These are phyloP conservation scores for Elasticomyces elasticus DNA, from an alignment of 495 filamentous ascomycete genomes.

Conservation along the genomic window DNA sequence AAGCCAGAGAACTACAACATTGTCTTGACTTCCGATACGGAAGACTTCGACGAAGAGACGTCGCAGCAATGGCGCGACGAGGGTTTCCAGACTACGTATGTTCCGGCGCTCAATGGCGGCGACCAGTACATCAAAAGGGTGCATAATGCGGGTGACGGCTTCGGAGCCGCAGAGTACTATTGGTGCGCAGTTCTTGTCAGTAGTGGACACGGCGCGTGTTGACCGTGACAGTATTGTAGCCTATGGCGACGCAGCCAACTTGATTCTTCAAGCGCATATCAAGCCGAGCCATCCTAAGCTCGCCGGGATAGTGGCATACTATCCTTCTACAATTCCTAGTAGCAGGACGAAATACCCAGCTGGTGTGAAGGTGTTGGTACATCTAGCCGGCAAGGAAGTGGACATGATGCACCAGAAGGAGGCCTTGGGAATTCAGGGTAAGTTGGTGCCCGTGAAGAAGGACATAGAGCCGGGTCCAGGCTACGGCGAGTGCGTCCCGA, in stretches of 20 bases:
- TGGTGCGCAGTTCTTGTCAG: slow-evolving; percentile 23
- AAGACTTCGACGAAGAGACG: slow-evolving; percentile 50
- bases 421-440: slow-evolving; percentile 56
- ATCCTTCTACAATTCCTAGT: slow-evolving; percentile 25
- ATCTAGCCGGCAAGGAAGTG: slow-evolving; percentile 33
- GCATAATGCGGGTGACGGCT: slow-evolving; percentile 27
- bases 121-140: slow-evolving; percentile 45
- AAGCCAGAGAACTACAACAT: slow-evolving; percentile 39
- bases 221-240: slow-evolving; percentile 19
- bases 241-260: slow-evolving; percentile 31
- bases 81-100: slow-evolving; percentile 55
- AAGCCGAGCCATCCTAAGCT: slow-evolving; percentile 36
- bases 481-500: slow-evolving; percentile 38
- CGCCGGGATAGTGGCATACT: slow-evolving; percentile 36
- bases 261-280: slow-evolving; percentile 29
- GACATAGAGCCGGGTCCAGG: slow-evolving; percentile 46
- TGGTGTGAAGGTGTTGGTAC: slow-evolving; percentile 37
- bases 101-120: slow-evolving; percentile 44
- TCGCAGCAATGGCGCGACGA: slow-evolving; percentile 54
- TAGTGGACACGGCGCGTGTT: neutral
- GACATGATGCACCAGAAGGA: slow-evolving; percentile 34
- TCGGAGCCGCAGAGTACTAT: slow-evolving; percentile 32
- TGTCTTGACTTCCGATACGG: slow-evolving; percentile 53
- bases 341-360: slow-evolving; percentile 28
- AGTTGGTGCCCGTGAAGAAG: slow-evolving; percentile 40